These are phyloP conservation scores for Gossypium schwendimanii DNA, from an alignment of 441 rosid genomes.

Conservation along the genomic window DNA sequence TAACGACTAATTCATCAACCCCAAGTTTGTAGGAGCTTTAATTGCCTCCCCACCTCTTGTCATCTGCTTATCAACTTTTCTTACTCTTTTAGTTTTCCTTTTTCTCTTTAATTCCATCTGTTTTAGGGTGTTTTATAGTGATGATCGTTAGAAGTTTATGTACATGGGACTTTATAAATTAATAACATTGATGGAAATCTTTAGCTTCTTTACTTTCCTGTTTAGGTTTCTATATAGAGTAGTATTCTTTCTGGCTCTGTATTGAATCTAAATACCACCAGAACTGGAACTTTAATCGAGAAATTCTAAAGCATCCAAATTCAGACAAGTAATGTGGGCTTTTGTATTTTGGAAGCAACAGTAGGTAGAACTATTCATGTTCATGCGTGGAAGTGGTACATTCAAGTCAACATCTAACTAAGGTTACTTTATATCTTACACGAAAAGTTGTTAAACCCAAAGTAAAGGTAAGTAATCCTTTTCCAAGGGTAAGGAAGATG, in stretches of 20 bases:
- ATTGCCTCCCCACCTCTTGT: too few species aligned
- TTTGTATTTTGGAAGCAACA: background rate
- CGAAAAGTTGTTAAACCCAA: constrained; percentile 23
- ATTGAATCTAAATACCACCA: background rate
- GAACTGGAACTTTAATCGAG: background rate
- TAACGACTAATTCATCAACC: constrained; percentile 1
- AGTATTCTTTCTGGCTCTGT: background rate
- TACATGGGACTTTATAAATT: background rate
- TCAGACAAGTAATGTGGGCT: too few species aligned
- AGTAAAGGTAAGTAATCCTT: constrained; percentile 21
- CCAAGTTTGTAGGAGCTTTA: background rate
- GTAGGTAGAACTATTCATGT: constrained; percentile 7
- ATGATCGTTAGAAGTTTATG: constrained; percentile 17
- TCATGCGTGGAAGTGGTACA: constrained; percentile 21
- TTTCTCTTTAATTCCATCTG: background rate
- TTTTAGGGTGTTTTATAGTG: constrained; percentile 9
- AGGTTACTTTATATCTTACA: background rate
- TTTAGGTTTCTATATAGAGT: background rate
- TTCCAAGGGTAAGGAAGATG: constrained; percentile 28
- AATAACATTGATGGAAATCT: constrained; percentile 8
- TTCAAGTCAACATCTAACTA: constrained; percentile 33
- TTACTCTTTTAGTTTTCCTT: background rate
- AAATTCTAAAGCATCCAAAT: background rate
- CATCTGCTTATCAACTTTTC: background rate
- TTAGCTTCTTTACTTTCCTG: background rate